Percentiles rank a stretch among this genome's conserved stretches.
Conservation (phyloP, 805 yeast species). For the Tetrapisispora pingtungensis region DNA sequence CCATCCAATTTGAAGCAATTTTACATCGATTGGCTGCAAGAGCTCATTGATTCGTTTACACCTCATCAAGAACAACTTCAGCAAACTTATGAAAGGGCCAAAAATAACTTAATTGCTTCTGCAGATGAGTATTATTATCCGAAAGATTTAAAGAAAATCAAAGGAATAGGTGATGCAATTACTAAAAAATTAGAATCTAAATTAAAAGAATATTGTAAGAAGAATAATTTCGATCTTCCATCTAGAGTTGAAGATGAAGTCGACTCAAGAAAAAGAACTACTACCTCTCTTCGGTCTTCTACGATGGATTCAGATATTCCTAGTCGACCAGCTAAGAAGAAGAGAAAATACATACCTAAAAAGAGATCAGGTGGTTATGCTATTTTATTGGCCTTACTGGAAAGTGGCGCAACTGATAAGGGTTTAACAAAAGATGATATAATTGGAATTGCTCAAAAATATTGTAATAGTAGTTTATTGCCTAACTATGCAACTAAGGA, state of each 20-base stretch:
- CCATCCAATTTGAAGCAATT: slow-evolving; percentile 42
- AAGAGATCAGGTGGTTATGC: slow-evolving; percentile 81
- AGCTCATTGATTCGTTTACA: slow-evolving; percentile 37
- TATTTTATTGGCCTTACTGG: slow-evolving; percentile 49
- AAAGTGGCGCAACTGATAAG: slow-evolving; percentile 35
- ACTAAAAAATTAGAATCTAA: slow-evolving; percentile 40
- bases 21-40: slow-evolving; percentile 51
- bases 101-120: slow-evolving; percentile 38
- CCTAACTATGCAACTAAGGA: slow-evolving; percentile 52
- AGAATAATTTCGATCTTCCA: slow-evolving; percentile 32
- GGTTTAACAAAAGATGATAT: slow-evolving; percentile 62
- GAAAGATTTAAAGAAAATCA: slow-evolving; percentile 46
- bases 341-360: slow-evolving; percentile 52
- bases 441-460: slow-evolving; percentile 41
- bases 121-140: slow-evolving; percentile 44
- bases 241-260: slow-evolving; percentile 5
- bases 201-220: slow-evolving; percentile 46
- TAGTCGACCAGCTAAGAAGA: slow-evolving; percentile 7
- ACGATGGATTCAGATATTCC: not conserved
- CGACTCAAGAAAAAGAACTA: slow-evolving; percentile 9
- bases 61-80: slow-evolving; percentile 43
- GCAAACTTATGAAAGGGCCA: slow-evolving; percentile 45
- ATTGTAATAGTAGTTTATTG: slow-evolving; percentile 48
- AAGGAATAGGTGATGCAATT: slow-evolving; percentile 64
- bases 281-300: slow-evolving; percentile 11